phyloP scores from a whole-genome alignment of 345 rosid genomes.

The Tarenaya hassleriana region DNA sequence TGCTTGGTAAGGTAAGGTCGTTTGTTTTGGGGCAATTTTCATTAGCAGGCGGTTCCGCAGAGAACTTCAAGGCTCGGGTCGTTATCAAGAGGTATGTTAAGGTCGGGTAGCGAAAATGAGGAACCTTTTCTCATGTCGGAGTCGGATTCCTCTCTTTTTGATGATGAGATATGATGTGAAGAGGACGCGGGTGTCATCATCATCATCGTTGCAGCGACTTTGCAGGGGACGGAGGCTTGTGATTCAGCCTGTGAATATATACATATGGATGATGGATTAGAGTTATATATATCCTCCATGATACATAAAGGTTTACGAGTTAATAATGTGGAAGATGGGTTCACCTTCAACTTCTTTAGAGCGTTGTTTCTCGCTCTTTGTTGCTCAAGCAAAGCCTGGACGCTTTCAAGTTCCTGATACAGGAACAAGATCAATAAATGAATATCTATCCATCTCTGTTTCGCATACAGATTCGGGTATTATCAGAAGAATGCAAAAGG shows the following conservation, averaged over 20 bases:
- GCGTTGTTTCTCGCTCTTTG: conserved; percentile 47
- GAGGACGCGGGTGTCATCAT: too few species aligned
- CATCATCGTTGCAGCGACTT: too few species aligned
- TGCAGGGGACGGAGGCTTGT: background rate
- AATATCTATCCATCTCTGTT: background rate
- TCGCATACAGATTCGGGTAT: background rate
- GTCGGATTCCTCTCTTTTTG: too few species aligned
- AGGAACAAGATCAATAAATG: background rate
- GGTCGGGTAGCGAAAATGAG: conserved; percentile 54
- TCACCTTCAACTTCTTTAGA: conserved; percentile 63
- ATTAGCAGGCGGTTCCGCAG: conserved; percentile 28
- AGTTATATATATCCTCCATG: conserved; percentile 7
- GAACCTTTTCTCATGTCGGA: conserved; percentile 17
- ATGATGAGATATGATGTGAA: too few species aligned
- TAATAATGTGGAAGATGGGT: background rate
- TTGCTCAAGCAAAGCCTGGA: conserved; percentile 36
- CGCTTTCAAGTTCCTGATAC: conserved; percentile 46
- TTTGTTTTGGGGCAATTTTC: conserved; percentile 1
- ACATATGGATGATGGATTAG: background rate
- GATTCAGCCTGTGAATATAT: conserved; percentile 24
- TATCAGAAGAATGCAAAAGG: background rate
- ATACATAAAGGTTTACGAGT: background rate
- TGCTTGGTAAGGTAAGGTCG: conserved; percentile 15
- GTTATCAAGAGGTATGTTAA: conserved; percentile 48
- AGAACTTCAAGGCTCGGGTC: conserved; percentile 22